These are phyloP conservation scores for Malassezia slooffiae DNA, from an alignment of 1,284 basidiomycete genomes.

Conservation along the genomic window DNA sequence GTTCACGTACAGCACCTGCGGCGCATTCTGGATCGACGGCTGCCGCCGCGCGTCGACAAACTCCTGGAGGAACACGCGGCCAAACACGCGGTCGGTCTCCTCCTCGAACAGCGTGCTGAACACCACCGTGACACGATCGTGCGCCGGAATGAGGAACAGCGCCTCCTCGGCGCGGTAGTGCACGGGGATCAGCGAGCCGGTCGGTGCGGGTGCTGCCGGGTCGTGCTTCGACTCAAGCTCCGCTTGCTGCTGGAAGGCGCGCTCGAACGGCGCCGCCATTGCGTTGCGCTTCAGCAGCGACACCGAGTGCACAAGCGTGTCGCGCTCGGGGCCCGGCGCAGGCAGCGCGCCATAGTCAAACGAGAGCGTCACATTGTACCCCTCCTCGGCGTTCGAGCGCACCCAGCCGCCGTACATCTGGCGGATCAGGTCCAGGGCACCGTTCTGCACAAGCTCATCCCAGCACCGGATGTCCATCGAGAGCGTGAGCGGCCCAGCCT, in stretches of 20 bases:
- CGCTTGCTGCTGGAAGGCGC: constrained; percentile 77
- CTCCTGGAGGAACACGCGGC: constrained; percentile 96
- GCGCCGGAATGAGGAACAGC: constrained; percentile 83
- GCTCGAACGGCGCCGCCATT: constrained; percentile 86
- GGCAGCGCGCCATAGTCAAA: constrained; percentile 81
- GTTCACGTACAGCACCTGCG: constrained; percentile 93
- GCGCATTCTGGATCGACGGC: constrained; percentile 87
- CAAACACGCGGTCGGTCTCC: constrained; percentile 92
- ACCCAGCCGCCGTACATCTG: constrained; percentile 73
- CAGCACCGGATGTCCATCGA: constrained; percentile 94
- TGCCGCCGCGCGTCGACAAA: constrained; percentile 93
- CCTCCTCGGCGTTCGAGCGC: constrained; percentile 57
- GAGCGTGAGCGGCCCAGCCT: constrained; percentile 60
- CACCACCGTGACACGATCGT: constrained; percentile 92
- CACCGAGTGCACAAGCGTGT: constrained; percentile 64
- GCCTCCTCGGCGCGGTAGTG: constrained; percentile 88
- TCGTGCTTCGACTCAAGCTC: constrained; percentile 58
- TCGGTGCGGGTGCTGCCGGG: constrained; percentile 46
- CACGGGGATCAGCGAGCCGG: constrained; percentile 63
- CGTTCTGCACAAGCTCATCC: constrained; percentile 79
- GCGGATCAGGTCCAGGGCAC: constrained; percentile 67
- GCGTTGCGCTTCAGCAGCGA: constrained; percentile 86
- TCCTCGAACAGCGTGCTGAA: constrained; percentile 95
- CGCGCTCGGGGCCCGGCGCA: constrained; percentile 52
- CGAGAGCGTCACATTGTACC: constrained; percentile 76